Percentiles rank a stretch among this genome's conserved stretches.
These are phyloP conservation scores for Phlegmacium glaucopus DNA, from an alignment of 768 basidiomycete species.

Conservation along the genomic window DNA sequence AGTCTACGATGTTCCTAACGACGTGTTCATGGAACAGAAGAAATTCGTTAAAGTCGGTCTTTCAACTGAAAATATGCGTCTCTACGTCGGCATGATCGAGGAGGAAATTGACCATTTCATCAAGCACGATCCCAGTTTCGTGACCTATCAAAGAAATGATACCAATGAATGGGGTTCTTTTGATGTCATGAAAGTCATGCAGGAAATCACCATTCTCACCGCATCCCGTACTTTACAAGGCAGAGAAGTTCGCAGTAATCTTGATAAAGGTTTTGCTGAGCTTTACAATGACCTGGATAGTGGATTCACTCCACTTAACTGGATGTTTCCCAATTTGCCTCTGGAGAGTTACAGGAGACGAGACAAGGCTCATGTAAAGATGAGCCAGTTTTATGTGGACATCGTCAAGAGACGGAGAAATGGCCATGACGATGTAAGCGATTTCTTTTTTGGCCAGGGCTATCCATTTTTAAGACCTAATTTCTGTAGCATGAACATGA, in stretches of 20 bases:
- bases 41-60: slow-evolving; percentile 96
- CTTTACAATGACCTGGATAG: slow-evolving; percentile 88
- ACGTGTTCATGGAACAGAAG: slow-evolving; percentile 98
- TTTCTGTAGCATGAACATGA: slow-evolving; percentile 63
- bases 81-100: slow-evolving; percentile 79
- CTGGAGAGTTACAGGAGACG: slow-evolving; percentile 86
- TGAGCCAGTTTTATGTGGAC: slow-evolving; percentile 89
- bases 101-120: slow-evolving; percentile 75
- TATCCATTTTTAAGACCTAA: background rate
- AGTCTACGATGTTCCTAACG: slow-evolving; percentile 96
- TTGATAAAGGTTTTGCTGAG: slow-evolving; percentile 85
- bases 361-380: slow-evolving; percentile 87
- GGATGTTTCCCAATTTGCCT: slow-evolving; percentile 92
- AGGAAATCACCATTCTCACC: slow-evolving; percentile 93
- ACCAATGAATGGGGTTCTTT: slow-evolving; percentile 78
- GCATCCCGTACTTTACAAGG: slow-evolving; percentile 94
- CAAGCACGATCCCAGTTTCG: slow-evolving; percentile 60
- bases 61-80: slow-evolving; percentile 84
- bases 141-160: slow-evolving; percentile 56
- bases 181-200: slow-evolving; percentile 66
- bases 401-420: slow-evolving; percentile 76
- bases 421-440: slow-evolving; percentile 40
- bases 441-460: background rate
- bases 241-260: slow-evolving; percentile 71
- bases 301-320: slow-evolving; percentile 95